Evolutionary conservation across 352 stramenopile genomes (phyloP).

Genomic region (Blastocystis sp.): DNA sequence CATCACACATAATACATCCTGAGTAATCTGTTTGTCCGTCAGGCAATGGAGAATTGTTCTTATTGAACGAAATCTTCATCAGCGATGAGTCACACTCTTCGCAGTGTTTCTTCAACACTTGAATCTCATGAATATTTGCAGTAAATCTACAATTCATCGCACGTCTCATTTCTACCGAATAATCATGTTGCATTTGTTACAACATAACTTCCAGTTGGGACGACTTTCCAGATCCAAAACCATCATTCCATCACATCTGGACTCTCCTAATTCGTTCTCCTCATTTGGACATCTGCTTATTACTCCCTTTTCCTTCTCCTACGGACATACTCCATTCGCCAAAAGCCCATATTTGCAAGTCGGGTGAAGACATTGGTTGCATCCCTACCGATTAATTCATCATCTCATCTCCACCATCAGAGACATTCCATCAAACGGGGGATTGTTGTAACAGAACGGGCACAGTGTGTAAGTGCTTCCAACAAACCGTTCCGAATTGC

Average conservation of each 20-base stretch:
- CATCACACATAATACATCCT: conserved; percentile 69
- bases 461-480: conserved; percentile 69
- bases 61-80: conserved; percentile 69
- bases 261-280: not conserved
- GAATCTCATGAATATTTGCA: conserved; percentile 66
- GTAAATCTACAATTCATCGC: conserved; percentile 66
- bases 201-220: conserved; percentile 70
- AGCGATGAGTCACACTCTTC: conserved; percentile 65
- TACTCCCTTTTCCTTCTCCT: not conserved
- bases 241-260: conserved; percentile 66
- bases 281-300: conserved; percentile 52
- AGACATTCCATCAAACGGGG: conserved; percentile 64
- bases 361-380: conserved; percentile 68
- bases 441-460: conserved; percentile 70
- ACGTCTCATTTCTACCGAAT: conserved; percentile 55
- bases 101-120: conserved; percentile 59
- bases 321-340: conserved; percentile 68
- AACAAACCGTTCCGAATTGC: conserved; percentile 68
- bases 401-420: conserved; percentile 61
- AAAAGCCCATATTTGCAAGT: conserved; percentile 68
- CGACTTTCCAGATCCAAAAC: conserved; percentile 69
- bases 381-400: conserved; percentile 63
- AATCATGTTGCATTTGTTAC: conserved; percentile 69
- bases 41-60: conserved; percentile 67
- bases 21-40: conserved; percentile 65